Evolutionary conservation across 139 green algal species (phyloP), one percentile per base, ranked within the genome.

Genomic region (Spirogloea muscicola): DNA sequence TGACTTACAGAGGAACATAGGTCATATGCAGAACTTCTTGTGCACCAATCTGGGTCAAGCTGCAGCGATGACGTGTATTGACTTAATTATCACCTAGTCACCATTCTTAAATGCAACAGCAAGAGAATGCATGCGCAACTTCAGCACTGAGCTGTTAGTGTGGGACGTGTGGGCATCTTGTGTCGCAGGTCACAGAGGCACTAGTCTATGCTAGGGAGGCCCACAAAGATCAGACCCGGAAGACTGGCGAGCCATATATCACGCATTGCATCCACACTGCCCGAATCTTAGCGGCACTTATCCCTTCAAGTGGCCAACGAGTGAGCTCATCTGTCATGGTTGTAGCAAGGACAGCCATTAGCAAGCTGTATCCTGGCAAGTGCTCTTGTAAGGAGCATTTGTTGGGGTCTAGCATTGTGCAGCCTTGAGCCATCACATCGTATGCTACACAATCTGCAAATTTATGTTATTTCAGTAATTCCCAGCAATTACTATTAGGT

Each of bases 241-340:
- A 89, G 65, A 96, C 91, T 4, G 87, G 90, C 2, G 86, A 97
- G 74, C 89, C 92, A 0, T 98, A 98, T 67, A 85, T 97, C 0
- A 82, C 69, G 1, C 94, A 98, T 80, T 96, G 91, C 87, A 86
- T 98, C 0, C 88, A 96, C 64, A 93, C 93, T 1, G 93, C 91
- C 36, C 77, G 88, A 36, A 97, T 98, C 38, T 82, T 97, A 55
- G 93, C 81, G 33, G 74, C 81, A 29, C 44, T 77, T 2, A 52
- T 86, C 6, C 81, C 81, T 0, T 10, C 73, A 1, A 13, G 71
- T 25, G 72, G 72, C 21, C 40, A 77, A 10, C 46, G 51, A 40
- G 72, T 80, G 48, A n/a, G n/a, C n/a, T n/a, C n/a, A n/a, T n/a
- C n/a, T n/a, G n/a, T n/a, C n/a, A n/a, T n/a, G n/a, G n/a, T n/a